These are phyloP conservation scores for Debaryomyces hansenii DNA, from an alignment of 805 yeast species.

Conservation along the genomic window DNA sequence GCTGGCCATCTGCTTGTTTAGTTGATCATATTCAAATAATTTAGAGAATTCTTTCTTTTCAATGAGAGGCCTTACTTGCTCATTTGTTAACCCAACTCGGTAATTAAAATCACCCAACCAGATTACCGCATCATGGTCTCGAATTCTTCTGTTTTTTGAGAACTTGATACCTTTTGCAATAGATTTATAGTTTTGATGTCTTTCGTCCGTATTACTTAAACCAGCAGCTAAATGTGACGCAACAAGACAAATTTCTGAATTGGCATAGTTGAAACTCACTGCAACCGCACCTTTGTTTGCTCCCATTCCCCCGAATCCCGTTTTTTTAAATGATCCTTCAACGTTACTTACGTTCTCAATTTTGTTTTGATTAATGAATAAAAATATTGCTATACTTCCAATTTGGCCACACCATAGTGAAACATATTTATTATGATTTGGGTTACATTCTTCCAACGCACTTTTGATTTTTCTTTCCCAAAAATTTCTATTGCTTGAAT, in stretches of 20 bases:
- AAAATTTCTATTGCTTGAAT: slow-evolving; percentile 54
- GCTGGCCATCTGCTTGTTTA: slow-evolving; percentile 65
- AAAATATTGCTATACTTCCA: slow-evolving; percentile 77
- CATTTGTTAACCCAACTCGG: slow-evolving; percentile 70
- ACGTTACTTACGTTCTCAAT: slow-evolving; percentile 56
- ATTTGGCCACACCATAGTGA: slow-evolving; percentile 75
- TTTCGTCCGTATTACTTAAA: slow-evolving; percentile 70
- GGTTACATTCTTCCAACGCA: slow-evolving; percentile 40
- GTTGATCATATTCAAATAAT: slow-evolving; percentile 73
- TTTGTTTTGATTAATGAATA: slow-evolving; percentile 61
- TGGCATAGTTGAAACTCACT: slow-evolving; percentile 62
- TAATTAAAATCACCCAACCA: slow-evolving; percentile 97
- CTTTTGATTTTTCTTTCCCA: slow-evolving; percentile 67
- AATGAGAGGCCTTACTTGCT: slow-evolving; percentile 63
- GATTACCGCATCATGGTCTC: slow-evolving; percentile 81
- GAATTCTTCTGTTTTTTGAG: slow-evolving; percentile 45
- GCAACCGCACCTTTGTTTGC: slow-evolving; percentile 80
- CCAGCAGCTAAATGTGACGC: slow-evolving; percentile 96
- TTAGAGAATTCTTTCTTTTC: slow-evolving; percentile 43
- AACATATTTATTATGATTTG: slow-evolving; percentile 45
- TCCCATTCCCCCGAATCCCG: slow-evolving; percentile 92
- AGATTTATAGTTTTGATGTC: slow-evolving; percentile 84
- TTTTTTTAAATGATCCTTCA: slow-evolving; percentile 76
- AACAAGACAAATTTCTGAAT: slow-evolving; percentile 73
- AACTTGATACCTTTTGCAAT: slow-evolving; percentile 69